A percentile compares a stretch with the other conserved stretches of the same genome.
These are phyloP conservation scores for Sisymbrium altissimum DNA, from an alignment of 345 rosid species.

Conservation along the genomic window DNA sequence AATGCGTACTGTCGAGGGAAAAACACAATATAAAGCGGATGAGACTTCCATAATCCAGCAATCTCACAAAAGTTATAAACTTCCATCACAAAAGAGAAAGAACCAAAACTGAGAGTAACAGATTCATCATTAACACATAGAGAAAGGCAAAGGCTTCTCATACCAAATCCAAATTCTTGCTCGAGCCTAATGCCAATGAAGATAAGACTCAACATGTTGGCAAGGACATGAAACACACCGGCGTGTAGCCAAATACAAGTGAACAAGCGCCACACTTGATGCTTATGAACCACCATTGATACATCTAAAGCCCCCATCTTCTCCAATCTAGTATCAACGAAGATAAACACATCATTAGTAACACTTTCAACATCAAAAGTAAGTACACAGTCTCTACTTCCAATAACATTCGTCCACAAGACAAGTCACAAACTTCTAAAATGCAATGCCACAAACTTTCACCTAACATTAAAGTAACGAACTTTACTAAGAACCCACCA, in stretches of 20 bases:
- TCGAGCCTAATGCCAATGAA: slow-evolving; percentile 93
- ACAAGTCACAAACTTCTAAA: not conserved
- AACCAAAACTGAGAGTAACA: not conserved
- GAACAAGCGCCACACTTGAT: slow-evolving; percentile 79
- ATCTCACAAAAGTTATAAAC: not conserved
- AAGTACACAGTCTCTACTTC: not conserved
- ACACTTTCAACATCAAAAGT: not conserved
- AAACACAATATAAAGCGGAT: slow-evolving; percentile 3
- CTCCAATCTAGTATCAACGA: slow-evolving; percentile 52
- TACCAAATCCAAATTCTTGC: slow-evolving; percentile 96
- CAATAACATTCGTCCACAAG: not conserved
- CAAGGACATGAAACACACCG: slow-evolving; percentile 84
- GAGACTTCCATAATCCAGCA: not conserved
- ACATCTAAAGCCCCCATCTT: slow-evolving; percentile 79
- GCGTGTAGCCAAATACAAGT: slow-evolving; percentile 97
- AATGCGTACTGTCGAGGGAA: slow-evolving; percentile 57
- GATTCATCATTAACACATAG: not conserved
- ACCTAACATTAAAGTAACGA: not conserved
- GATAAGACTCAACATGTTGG: slow-evolving; percentile 88
- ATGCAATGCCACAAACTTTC: not conserved
- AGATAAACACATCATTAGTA: not conserved
- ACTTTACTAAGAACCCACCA: not conserved
- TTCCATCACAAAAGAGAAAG: too few species aligned
- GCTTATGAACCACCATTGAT: slow-evolving; percentile 44
- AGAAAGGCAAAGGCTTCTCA: not conserved